Conservation (phyloP, 257 asterid species). For the Solanum sparsipilum region DNA sequence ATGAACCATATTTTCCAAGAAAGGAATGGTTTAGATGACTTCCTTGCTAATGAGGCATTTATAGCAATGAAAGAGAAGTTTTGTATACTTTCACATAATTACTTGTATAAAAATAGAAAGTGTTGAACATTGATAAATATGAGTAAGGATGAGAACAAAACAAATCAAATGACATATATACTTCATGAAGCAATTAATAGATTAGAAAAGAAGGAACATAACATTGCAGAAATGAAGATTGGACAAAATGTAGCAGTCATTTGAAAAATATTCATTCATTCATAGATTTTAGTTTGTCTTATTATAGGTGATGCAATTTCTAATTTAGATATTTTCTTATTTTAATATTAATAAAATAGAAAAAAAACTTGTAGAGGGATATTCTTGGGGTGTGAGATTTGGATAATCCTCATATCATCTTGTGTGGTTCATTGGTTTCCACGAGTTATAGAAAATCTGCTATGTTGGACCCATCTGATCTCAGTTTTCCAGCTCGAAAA, state of each 20-base stretch:
- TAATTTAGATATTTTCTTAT: background rate
- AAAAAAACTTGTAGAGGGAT: background rate
- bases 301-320: background rate
- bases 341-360: no score
- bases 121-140: background rate
- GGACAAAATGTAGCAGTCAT: background rate
- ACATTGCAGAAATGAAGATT: background rate
- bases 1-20: background rate
- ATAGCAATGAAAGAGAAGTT: background rate
- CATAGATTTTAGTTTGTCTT: background rate
- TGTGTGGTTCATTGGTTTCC: slow-evolving; percentile 21
- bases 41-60: background rate
- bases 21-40: background rate
- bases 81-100: background rate
- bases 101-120: no score
- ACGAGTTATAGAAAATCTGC: slow-evolving; percentile 4
- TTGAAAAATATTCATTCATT: no score
- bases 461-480: background rate
- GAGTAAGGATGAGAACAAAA: background rate
- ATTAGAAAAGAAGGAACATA: background rate
- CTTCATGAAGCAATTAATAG: background rate
- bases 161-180: background rate
- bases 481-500: background rate
- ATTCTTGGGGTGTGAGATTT: background rate
- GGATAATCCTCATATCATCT: background rate